A percentile compares a stretch with the other conserved stretches of the same genome.
Conservation (phyloP, 495 filamentous ascomycete genomes). For the Xeromyces bisporus region DNA sequence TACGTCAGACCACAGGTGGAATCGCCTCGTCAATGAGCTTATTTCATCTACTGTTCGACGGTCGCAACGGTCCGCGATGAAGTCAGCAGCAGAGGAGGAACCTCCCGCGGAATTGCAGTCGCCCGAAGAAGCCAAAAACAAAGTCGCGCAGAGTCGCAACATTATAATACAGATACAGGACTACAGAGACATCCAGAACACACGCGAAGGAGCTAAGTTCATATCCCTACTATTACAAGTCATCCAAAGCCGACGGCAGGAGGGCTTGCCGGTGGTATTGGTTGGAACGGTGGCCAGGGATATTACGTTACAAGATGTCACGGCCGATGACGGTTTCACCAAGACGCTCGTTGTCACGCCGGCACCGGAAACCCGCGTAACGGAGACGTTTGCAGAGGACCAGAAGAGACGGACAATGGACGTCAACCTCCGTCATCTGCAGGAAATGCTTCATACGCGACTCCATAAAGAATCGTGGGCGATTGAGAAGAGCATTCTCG, state of each 20-base stretch:
- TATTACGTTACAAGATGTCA: slow-evolving; percentile 22
- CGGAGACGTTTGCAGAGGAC: slow-evolving; percentile 24
- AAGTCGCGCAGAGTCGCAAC: slow-evolving; percentile 13
- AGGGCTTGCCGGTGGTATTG: slow-evolving; percentile 55
- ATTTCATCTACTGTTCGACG: slow-evolving; percentile 12
- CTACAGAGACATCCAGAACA: slow-evolving; percentile 53
- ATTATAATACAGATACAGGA: slow-evolving; percentile 70
- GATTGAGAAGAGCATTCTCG: slow-evolving; percentile 19
- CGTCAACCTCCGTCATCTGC: slow-evolving; percentile 55
- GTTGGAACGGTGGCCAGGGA: slow-evolving; percentile 46
- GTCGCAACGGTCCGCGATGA: slow-evolving; percentile 1
- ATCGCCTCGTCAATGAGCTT: slow-evolving; percentile 20
- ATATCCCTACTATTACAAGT: slow-evolving; percentile 47
- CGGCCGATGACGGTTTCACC: slow-evolving; percentile 33
- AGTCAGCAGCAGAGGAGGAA: slow-evolving; percentile 2
- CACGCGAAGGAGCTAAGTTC: slow-evolving; percentile 43
- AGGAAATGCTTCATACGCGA: slow-evolving; percentile 41
- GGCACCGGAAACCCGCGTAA: slow-evolving; percentile 16
- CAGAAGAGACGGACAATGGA: slow-evolving; percentile 34
- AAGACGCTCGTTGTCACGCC: slow-evolving; percentile 36
- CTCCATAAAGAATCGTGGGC: slow-evolving; percentile 19
- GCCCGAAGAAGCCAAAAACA: slow-evolving; percentile 5
- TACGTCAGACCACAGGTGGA: slow-evolving; percentile 16
- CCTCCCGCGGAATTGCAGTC: slow-evolving; percentile 1
- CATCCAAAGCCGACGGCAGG: slow-evolving; percentile 49